Percentiles rank a stretch among this genome's conserved stretches.
These are phyloP conservation scores for Neoarthrinium moseri DNA, from an alignment of 2,329 filamentous ascomycete species.

Conservation along the genomic window DNA sequence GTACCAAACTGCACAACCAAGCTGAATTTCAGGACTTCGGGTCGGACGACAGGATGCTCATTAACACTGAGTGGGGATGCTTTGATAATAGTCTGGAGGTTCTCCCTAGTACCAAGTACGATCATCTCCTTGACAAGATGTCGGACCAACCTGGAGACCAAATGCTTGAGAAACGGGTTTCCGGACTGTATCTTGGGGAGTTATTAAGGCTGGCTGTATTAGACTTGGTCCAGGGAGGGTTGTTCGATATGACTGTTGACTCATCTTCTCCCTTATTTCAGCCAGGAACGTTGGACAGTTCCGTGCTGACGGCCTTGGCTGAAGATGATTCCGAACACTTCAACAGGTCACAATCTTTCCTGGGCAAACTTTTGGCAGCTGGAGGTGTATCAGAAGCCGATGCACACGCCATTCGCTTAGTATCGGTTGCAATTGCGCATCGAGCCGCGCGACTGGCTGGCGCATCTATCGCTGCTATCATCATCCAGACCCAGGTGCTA, in stretches of 20 bases:
- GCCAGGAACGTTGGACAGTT: constrained; percentile 68
- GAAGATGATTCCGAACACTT: constrained; percentile 53
- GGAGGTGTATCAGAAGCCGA: constrained; percentile 46
- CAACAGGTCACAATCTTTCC: too few species aligned
- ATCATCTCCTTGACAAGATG: constrained; percentile 62
- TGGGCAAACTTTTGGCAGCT: constrained; percentile 54
- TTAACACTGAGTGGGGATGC: constrained; percentile 81
- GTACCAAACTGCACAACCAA: constrained; percentile 54
- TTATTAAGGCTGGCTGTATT: constrained; percentile 67
- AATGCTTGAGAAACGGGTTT: constrained; percentile 83
- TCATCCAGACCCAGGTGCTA: constrained; percentile 54
- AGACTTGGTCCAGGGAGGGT: constrained; percentile 24
- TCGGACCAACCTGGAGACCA: constrained; percentile 74
- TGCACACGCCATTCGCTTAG: constrained; percentile 58
- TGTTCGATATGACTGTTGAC: constrained; percentile 10
- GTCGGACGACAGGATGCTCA: constrained; percentile 70
- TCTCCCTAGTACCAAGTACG: constrained; percentile 69
- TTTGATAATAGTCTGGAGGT: constrained; percentile 72
- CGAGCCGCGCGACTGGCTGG: constrained; percentile 66
- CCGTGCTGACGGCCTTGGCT: constrained; percentile 62
- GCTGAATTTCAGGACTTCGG: too few species aligned
- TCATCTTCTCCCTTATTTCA: constrained; percentile 43
- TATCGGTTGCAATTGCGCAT: constrained; percentile 63
- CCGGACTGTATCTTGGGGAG: constrained; percentile 78
- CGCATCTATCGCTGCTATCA: constrained; percentile 61